Percentiles rank a stretch among this genome's conserved stretches.
phyloP scores from a whole-genome alignment of 768 basidiomycete species.

The Chalciporus piperatus region DNA sequence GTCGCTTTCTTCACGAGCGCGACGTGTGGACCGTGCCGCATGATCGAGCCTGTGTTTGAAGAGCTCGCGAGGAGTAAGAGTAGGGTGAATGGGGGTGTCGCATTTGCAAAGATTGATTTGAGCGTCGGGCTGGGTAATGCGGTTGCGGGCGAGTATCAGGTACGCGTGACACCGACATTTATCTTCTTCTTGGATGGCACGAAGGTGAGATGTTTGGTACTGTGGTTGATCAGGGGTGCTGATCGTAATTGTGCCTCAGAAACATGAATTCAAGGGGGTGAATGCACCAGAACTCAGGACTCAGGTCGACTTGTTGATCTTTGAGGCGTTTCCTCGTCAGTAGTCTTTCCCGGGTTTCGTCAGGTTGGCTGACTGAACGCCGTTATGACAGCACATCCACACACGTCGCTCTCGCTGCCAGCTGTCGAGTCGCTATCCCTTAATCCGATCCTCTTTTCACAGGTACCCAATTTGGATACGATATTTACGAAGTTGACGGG shows the following conservation, averaged over 20 bases:
- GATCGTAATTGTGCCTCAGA: constrained; percentile 35
- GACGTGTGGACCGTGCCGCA: constrained; percentile 74
- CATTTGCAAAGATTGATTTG: constrained; percentile 84
- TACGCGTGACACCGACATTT: constrained; percentile 85
- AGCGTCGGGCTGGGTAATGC: constrained; percentile 59
- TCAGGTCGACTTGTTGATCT: constrained; percentile 72
- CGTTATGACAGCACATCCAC: constrained; percentile 64
- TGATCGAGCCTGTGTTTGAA: constrained; percentile 85
- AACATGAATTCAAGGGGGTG: constrained; percentile 70
- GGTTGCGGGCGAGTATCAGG: constrained; percentile 60
- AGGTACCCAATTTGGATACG: constrained; percentile 66
- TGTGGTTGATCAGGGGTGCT: not conserved
- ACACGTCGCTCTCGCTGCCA: constrained; percentile 57
- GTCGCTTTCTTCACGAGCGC: constrained; percentile 81
- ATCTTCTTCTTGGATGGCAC: constrained; percentile 78
- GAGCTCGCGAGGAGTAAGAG: constrained; percentile 66
- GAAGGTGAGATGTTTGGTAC: constrained; percentile 45
- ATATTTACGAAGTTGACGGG: constrained; percentile 58
- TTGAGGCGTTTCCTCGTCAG: constrained; percentile 79
- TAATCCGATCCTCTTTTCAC: constrained; percentile 72
- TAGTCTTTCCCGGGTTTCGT: constrained; percentile 3
- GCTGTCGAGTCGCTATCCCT: constrained; percentile 61
- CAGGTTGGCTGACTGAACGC: not conserved
- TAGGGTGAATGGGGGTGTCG: constrained; percentile 46
- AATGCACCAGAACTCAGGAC: constrained; percentile 65